phyloP scores from a whole-genome alignment of 2,329 filamentous ascomycete species.

The Fusarium nelsonii region DNA sequence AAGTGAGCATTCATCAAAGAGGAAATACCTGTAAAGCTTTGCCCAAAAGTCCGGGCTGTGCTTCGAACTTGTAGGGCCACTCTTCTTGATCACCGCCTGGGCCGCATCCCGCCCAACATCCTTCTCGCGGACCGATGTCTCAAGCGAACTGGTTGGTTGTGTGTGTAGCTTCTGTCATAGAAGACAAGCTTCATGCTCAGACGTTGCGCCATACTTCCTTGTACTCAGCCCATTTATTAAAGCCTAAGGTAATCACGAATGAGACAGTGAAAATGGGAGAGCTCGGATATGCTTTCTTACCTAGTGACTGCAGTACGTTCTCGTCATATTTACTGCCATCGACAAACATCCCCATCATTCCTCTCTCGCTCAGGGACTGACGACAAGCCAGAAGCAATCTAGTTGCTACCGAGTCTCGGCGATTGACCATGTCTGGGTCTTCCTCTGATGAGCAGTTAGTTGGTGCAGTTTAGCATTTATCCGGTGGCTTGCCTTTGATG shows the following conservation, averaged over 20 bases:
- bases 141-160: not conserved
- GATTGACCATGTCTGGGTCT: conserved; percentile 57
- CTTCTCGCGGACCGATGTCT: not conserved
- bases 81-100: not conserved
- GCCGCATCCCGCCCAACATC: not conserved
- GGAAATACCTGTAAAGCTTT: not conserved
- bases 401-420: conserved; percentile 64
- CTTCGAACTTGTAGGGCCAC: not conserved
- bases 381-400: conserved; percentile 67
- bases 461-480: conserved; percentile 11
- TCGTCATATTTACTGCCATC: conserved; percentile 66
- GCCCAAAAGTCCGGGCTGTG: not conserved
- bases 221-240: conserved; percentile 70
- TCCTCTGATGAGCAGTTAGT: conserved; percentile 54
- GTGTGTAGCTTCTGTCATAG: not conserved
- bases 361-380: conserved; percentile 59
- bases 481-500: conserved; percentile 62
- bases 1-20: not conserved
- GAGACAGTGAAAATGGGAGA: conserved; percentile 8
- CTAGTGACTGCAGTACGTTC: conserved; percentile 64
- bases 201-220: conserved; percentile 65
- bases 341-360: conserved; percentile 67
- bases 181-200: conserved; percentile 30
- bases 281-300: conserved; percentile 54
- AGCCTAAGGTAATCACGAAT: conserved; percentile 57